Percentiles rank a stretch among this genome's conserved stretches.
Conservation (phyloP, 331 rosid species). For the Erythrophleum ivorense region DNA sequence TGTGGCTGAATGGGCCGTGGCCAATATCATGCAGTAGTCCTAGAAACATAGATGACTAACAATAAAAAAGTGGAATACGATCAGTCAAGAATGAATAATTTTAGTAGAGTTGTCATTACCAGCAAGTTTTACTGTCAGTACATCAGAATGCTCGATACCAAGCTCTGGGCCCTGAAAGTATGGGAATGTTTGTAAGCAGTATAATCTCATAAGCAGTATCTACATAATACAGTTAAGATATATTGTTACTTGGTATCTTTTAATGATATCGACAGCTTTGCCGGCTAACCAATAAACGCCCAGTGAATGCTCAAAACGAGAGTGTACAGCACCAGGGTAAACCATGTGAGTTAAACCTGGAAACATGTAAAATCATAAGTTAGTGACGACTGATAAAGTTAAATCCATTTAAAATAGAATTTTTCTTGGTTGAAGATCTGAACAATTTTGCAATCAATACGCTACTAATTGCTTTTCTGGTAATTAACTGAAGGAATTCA, state of each 20-base stretch:
- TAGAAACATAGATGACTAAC: conserved; percentile 43
- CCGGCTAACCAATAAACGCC: conserved; percentile 85
- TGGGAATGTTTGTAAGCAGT: conserved; percentile 28
- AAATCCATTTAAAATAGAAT: conserved; percentile 3
- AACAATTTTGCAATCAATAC: background rate
- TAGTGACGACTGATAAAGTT: conserved; percentile 8
- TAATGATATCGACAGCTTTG: conserved; percentile 57
- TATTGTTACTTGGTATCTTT: conserved; percentile 58
- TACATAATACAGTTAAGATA: conserved; percentile 15
- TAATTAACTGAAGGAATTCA: background rate
- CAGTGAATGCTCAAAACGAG: conserved; percentile 81
- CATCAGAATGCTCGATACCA: conserved; percentile 60
- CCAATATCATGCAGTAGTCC: conserved; percentile 89
- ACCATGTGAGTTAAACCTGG: conserved; percentile 74
- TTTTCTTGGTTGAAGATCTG: background rate
- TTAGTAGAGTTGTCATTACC: conserved; percentile 51
- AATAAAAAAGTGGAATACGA: conserved; percentile 34
- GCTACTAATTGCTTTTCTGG: conserved; percentile 5
- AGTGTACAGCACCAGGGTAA: conserved; percentile 82
- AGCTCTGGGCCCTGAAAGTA: conserved; percentile 65
- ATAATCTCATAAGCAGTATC: conserved; percentile 30
- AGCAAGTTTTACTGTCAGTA: conserved; percentile 70
- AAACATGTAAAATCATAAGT: conserved; percentile 30
- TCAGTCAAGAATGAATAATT: conserved; percentile 32
- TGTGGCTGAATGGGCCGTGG: conserved; percentile 87